Base-by-base conservation (phyloP, 176 grass and related monocot genomes). In the Stipa capillata region DNA sequence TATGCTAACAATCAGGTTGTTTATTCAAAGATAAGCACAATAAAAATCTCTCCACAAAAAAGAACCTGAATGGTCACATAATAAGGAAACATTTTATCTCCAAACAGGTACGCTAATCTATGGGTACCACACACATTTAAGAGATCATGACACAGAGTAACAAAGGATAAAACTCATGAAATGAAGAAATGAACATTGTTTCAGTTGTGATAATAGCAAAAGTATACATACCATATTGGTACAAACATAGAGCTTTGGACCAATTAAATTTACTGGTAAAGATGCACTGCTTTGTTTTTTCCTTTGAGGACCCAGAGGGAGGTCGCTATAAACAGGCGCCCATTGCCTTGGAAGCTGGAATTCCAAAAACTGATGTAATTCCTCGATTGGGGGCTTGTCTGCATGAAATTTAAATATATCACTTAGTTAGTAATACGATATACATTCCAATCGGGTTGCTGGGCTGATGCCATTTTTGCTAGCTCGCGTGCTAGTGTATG, bases 281-380 rank as follows among this genome's bases (percentile, higher is more conserved):
- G 92, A 94, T 81, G 88, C 77, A 85, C 78, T 94, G 66, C 70
- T 87, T 73, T 98, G 89, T 52, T 81, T 90, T 90, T 69, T 98
- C 65, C 83, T 85, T 65, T 98, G 96, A 82, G 92, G 96, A 55
- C 96, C 96, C 53, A 98, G 88, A 59, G 96, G 90, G 8, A 98
- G 86, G 61, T 98, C 96, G 53, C 88, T 81, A 20, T 98, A 94
- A 71, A 98, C 90, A 80, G 96, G 96, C 21, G 96, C 96, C 96
- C 96, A 98, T 58, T 98, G 96, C 69, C 92, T 91, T 74, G 92
- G 92, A 83, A 98, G 85, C 79, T 98, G 96, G 65, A 98, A 98
- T 83, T 98, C 96, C 80, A 98, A 78, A 84, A 98, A 98, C 39
- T 98, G 92, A 61, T 94, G 92, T 45, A 98, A 83, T 75, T 98